Percentiles rank a stretch among this genome's conserved stretches.
Evolutionary conservation across 2,329 filamentous ascomycete genomes (phyloP).

Genomic region (Alternaria viburni): DNA sequence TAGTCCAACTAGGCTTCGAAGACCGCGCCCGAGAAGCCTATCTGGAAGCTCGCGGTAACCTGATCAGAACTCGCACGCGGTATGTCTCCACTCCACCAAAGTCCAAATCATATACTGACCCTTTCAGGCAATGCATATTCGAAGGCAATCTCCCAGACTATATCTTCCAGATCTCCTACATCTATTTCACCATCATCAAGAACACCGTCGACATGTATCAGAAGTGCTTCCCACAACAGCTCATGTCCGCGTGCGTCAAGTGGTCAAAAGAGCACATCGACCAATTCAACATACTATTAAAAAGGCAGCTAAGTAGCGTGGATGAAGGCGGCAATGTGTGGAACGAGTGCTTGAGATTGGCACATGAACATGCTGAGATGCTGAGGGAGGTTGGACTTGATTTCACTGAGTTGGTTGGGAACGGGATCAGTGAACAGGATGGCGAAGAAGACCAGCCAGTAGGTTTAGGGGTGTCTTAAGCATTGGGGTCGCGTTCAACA

Average conservation of each 20-base stretch:
- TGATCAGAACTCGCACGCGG: conserved; percentile 84
- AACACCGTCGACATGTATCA: conserved; percentile 93
- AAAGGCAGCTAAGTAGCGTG: conserved; percentile 84
- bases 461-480: conserved; percentile 36
- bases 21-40: conserved; percentile 88
- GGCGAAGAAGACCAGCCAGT: conserved; percentile 12
- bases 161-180: conserved; percentile 93
- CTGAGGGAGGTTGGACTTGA: conserved; percentile 87
- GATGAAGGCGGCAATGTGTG: conserved; percentile 77
- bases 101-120: neutral
- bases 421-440: conserved; percentile 20
- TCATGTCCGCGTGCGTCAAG: conserved; percentile 94
- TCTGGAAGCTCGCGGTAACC: conserved; percentile 75
- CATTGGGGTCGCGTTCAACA: neutral
- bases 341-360: conserved; percentile 81
- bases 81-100: conserved; percentile 47
- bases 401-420: conserved; percentile 80
- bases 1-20: conserved; percentile 86
- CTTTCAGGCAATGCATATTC: conserved; percentile 83
- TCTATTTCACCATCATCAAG: conserved; percentile 92
- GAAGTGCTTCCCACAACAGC: conserved; percentile 74
- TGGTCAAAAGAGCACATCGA: conserved; percentile 98
- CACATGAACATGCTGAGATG: conserved; percentile 79
- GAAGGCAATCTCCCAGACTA: conserved; percentile 91
- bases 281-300: conserved; percentile 83